Percentiles rank a stretch among this genome's conserved stretches.
Conservation (phyloP, 2,329 filamentous ascomycete genomes). For the Penicillium thymicola region DNA sequence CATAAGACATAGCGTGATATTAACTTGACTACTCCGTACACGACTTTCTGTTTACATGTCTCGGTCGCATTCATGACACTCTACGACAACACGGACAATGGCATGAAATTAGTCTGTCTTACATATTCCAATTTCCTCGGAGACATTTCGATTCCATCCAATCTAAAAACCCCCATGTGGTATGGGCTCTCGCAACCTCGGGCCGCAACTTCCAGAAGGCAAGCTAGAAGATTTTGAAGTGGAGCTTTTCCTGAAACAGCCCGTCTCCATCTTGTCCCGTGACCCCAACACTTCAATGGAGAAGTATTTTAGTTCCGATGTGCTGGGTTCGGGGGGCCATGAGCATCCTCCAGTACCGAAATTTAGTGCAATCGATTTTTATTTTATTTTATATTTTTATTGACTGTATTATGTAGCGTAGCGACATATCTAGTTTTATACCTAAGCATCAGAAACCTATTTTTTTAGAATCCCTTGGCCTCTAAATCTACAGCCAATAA, state of each 20-base stretch:
- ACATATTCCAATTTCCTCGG: not conserved
- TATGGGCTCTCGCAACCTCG: conserved; percentile 10
- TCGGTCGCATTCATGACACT: conserved; percentile 9
- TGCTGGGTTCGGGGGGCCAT: not conserved
- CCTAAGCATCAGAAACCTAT: not conserved
- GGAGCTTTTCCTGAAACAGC: conserved; percentile 15
- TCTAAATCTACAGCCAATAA: not conserved
- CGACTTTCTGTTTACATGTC: conserved; percentile 5
- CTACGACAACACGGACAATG: not conserved
- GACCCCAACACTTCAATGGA: conserved; percentile 3
- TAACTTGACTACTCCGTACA: not conserved
- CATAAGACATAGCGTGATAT: not conserved
- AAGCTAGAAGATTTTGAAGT: conserved; percentile 14
- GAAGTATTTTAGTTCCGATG: not conserved
- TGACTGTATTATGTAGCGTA: not conserved
- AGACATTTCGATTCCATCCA: conserved; percentile 4
- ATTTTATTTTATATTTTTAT: not conserved
- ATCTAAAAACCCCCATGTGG: conserved; percentile 2
- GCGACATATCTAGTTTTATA: no score
- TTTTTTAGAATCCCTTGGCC: not conserved
- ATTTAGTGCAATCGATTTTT: no score
- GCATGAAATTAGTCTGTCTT: not conserved
- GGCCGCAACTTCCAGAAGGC: conserved; percentile 18
- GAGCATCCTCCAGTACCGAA: not conserved
- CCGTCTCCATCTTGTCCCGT: conserved; percentile 11